Evolutionary conservation across 164 flowering plant genomes (phyloP).

Genomic region (Magnolia sinica): DNA sequence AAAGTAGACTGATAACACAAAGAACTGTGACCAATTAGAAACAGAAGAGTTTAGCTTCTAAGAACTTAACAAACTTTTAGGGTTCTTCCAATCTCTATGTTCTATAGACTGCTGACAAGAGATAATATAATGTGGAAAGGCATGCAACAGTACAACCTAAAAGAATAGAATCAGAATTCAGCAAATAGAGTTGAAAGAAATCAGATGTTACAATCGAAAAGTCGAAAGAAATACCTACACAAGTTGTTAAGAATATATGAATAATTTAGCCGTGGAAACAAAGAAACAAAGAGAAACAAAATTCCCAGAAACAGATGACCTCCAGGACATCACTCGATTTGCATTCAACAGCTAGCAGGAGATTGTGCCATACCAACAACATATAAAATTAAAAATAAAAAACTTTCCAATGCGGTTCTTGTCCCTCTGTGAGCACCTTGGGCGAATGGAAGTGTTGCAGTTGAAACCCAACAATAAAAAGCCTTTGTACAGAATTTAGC

Average conservation of each 20-base stretch:
- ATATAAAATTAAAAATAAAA: neutral
- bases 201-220: neutral
- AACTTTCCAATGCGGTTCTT: neutral
- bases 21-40: too few relatives aligned
- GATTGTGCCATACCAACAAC: neutral
- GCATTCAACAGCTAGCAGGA: neutral
- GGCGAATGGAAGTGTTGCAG: neutral
- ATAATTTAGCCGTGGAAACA: neutral
- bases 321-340: neutral
- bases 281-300: neutral
- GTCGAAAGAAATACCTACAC: neutral
- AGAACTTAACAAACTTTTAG: too few relatives aligned
- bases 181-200: neutral
- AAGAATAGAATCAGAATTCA: neutral
- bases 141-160: neutral
- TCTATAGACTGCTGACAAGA: neutral
- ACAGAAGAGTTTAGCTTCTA: too few relatives aligned
- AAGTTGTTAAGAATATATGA: neutral
- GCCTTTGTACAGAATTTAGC: neutral
- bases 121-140: neutral
- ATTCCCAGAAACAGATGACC: neutral
- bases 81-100: neutral
- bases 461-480: neutral
- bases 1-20: too few relatives aligned
- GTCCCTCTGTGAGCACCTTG: neutral